A percentile compares a stretch with the other conserved stretches of the same genome.
Conservation (phyloP, 768 basidiomycete species). For the Mrakia frigida region DNA sequence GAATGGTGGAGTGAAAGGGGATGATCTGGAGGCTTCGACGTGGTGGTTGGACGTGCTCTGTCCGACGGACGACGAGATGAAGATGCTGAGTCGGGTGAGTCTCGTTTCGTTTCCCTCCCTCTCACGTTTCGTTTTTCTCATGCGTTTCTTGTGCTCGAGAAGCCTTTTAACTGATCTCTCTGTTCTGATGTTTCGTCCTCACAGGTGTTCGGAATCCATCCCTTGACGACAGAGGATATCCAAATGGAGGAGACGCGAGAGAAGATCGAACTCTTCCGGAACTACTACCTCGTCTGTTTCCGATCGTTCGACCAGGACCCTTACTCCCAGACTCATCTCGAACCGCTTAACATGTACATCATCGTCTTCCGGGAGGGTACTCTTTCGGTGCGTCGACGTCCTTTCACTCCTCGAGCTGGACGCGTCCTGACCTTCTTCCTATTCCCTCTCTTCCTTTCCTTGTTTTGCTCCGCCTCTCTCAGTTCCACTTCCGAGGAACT, state of each 20-base stretch:
- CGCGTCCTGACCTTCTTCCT: not conserved
- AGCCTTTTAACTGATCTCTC: not conserved
- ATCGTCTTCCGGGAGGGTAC: slow-evolving; percentile 97
- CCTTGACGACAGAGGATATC: slow-evolving; percentile 97
- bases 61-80: slow-evolving; percentile 98
- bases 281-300: slow-evolving; percentile 98
- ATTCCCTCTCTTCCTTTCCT: slow-evolving; percentile 17
- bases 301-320: slow-evolving; percentile 98
- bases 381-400: slow-evolving; percentile 62
- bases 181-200: not conserved
- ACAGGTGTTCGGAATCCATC: slow-evolving; percentile 94
- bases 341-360: slow-evolving; percentile 99
- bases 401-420: not conserved
- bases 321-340: slow-evolving; percentile 92
- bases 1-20: not conserved
- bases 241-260: slow-evolving; percentile 99
- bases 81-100: slow-evolving; percentile 80
- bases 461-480: not conserved
- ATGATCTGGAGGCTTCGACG: slow-evolving; percentile 63
- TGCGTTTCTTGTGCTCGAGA: not conserved
- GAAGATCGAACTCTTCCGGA: slow-evolving; percentile 98
- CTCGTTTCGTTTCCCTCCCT: not conserved
- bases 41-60: slow-evolving; percentile 96
- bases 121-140: not conserved
- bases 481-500: slow-evolving; percentile 97